Conservation (phyloP, 164 flowering plant species). For the Protea cynaroides region DNA sequence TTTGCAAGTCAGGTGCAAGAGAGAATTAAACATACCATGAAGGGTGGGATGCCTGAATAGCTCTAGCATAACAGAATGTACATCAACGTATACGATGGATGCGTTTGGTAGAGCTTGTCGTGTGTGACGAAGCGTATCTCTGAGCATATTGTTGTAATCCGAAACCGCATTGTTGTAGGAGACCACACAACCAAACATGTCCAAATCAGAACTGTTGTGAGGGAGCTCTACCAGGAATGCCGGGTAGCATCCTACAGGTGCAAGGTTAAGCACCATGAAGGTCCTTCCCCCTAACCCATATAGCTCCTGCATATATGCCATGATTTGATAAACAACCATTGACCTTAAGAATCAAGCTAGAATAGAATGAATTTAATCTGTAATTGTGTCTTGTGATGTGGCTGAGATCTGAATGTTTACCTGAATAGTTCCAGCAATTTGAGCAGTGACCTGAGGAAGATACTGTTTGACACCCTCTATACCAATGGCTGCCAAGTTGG, state of each 20-base stretch:
- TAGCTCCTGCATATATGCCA: conserved; percentile 19
- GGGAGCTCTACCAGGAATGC: conserved; percentile 49
- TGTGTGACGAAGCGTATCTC: conserved; percentile 34
- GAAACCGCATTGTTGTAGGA: conserved; percentile 78
- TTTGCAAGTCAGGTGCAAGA: background rate
- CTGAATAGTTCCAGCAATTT: conserved; percentile 57
- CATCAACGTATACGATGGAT: conserved; percentile 53
- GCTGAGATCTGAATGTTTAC: conserved; percentile 22
- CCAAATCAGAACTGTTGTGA: conserved; percentile 49
- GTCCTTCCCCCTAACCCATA: conserved; percentile 64
- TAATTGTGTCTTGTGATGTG: conserved; percentile 1
- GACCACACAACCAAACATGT: conserved; percentile 62
- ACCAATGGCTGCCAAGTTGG: conserved; percentile 46
- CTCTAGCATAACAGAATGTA: conserved; percentile 48
- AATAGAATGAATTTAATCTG: too few relatives aligned
- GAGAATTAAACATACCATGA: conserved; percentile 38
- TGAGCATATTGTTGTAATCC: conserved; percentile 62
- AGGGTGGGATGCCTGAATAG: conserved; percentile 60
- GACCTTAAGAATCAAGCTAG: too few relatives aligned
- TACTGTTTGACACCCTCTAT: conserved; percentile 44
- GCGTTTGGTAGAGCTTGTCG: conserved; percentile 45
- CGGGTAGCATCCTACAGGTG: conserved; percentile 85
- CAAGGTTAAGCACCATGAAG: conserved; percentile 65
- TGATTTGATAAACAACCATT: too few relatives aligned
- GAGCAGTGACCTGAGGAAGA: conserved; percentile 60